These are phyloP conservation scores for Trichoderma lentiforme DNA, from an alignment of 2,329 filamentous ascomycete species.

Conservation along the genomic window DNA sequence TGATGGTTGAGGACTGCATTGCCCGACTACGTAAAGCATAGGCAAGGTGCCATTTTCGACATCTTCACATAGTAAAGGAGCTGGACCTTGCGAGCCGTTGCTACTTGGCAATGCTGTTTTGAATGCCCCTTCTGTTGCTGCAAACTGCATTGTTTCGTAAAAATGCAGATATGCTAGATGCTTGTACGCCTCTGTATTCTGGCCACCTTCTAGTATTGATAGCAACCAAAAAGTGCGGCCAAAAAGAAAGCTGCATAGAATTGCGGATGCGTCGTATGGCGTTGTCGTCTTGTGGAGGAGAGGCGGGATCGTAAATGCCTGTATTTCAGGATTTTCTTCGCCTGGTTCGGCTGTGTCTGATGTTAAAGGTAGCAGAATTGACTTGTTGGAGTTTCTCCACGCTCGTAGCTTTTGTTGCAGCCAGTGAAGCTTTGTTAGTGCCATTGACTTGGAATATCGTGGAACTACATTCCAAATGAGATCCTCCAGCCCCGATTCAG, in stretches of 20 bases:
- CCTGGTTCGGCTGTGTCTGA: neutral
- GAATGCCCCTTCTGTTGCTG: neutral
- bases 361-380: neutral
- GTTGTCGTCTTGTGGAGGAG: neutral
- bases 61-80: neutral
- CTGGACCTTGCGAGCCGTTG: neutral
- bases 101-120: neutral
- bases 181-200: neutral
- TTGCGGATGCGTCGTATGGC: neutral
- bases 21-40: slow-evolving; percentile 4
- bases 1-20: neutral
- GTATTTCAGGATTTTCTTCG: neutral
- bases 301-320: neutral
- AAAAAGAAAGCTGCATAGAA: neutral
- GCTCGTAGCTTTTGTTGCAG: neutral
- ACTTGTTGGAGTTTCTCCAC: neutral
- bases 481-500: neutral
- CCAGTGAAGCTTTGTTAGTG: neutral
- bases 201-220: neutral
- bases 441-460: neutral
- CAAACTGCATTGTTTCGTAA: neutral
- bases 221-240: neutral
- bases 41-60: neutral
- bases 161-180: neutral
- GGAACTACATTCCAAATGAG: neutral